Conservation (phyloP, 129 eudicot genomes). For the Mikania micrantha region DNA sequence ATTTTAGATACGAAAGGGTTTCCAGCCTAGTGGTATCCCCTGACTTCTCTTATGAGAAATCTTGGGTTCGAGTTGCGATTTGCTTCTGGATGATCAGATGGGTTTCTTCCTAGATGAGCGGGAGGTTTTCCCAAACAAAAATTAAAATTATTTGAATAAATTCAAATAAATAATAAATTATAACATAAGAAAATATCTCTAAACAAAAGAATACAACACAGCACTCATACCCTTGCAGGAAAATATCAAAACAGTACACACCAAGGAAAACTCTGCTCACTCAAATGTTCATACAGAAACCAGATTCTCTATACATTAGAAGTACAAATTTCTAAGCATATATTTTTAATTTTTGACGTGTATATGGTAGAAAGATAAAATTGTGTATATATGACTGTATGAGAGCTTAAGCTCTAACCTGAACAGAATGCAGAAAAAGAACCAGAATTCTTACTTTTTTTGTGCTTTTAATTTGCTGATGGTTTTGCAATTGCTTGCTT, state of each 20-base stretch:
- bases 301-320: not conserved
- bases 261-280: not conserved
- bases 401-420: too few species aligned
- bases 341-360: constrained; percentile 7
- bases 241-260: not conserved
- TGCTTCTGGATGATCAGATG: too few species aligned
- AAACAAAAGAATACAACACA: constrained; percentile 13
- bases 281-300: not conserved
- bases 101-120: too few species aligned
- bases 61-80: too few species aligned
- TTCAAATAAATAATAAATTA: constrained; percentile 3
- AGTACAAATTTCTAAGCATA: constrained; percentile 1
- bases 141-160: not conserved
- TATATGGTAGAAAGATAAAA: not conserved
- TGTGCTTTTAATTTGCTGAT: constrained; percentile 39
- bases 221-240: not conserved
- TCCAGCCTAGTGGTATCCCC: too few species aligned
- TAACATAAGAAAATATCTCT: not conserved
- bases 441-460: constrained; percentile 11
- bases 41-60: too few species aligned
- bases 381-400: constrained; percentile 7
- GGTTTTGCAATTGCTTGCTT: constrained; percentile 83
- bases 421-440: too few species aligned
- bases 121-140: too few species aligned
- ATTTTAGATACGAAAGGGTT: too few species aligned